Conservation (phyloP, 2,329 filamentous ascomycete genomes). For the Stachybotrys chartarum region DNA sequence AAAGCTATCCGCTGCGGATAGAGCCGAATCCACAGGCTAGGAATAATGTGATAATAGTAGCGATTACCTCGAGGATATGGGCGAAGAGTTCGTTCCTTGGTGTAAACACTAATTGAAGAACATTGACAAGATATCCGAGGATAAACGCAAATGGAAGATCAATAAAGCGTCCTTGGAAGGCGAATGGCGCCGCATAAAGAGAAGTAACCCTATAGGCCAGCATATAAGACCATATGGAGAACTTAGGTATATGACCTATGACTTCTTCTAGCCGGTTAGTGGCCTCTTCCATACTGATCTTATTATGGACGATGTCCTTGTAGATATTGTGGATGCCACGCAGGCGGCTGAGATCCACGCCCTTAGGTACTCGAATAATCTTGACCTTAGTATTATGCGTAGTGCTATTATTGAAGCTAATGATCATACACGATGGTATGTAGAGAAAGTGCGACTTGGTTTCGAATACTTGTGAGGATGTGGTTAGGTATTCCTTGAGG, state of each 20-base stretch:
- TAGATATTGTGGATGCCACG: constrained; percentile 71
- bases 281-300: constrained; percentile 63
- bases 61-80: constrained; percentile 43
- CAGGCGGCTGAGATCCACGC: constrained; percentile 66
- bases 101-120: constrained; percentile 67
- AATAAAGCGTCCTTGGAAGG: constrained; percentile 68
- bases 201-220: constrained; percentile 70
- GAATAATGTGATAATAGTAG: constrained; percentile 60
- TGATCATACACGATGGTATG: constrained; percentile 87
- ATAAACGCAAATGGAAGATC: constrained; percentile 73
- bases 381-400: constrained; percentile 78
- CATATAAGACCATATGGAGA: constrained; percentile 47
- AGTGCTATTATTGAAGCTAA: constrained; percentile 72
- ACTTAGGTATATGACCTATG: constrained; percentile 37
- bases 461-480: constrained; percentile 78
- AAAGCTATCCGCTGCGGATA: constrained; percentile 48
- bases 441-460: constrained; percentile 88
- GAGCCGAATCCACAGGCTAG: constrained; percentile 63
- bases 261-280: constrained; percentile 53
- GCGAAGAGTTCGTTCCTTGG: constrained; percentile 66
- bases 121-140: constrained; percentile 67
- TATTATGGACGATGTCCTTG: constrained; percentile 74
- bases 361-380: constrained; percentile 60
- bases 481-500: constrained; percentile 84
- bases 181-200: constrained; percentile 70